Evolutionary conservation across 345 rosid genomes (phyloP).

Genomic region (Citrus unshiu): DNA sequence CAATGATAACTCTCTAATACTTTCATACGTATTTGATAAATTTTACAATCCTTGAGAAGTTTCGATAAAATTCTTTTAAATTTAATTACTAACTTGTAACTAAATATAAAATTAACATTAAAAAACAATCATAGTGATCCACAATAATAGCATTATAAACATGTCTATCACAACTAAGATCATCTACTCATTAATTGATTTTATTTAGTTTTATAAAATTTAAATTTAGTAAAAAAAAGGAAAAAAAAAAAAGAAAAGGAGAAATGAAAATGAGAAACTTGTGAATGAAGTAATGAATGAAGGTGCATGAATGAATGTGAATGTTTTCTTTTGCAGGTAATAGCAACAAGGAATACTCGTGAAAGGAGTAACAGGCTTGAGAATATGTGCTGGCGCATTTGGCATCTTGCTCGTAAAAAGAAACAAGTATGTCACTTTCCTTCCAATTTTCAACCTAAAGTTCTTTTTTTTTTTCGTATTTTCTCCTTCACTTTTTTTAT

Average conservation of each 20-base stretch:
- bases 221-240: not conserved
- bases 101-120: no score
- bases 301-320: constrained; percentile 14
- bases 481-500: not conserved
- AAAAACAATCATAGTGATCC: no score
- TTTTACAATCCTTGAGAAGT: not conserved
- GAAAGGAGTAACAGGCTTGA: constrained; percentile 86
- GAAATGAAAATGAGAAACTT: constrained; percentile 5
- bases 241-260: not conserved
- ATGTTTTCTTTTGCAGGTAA: constrained; percentile 49
- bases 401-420: constrained; percentile 93
- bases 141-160: no score
- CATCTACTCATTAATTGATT: no score
- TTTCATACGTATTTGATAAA: not conserved
- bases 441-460: not conserved
- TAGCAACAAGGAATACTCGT: constrained; percentile 90
- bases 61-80: not conserved
- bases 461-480: not conserved
- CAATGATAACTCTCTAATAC: not conserved
- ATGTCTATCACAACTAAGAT: no score
- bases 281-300: constrained; percentile 1
- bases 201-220: not conserved
- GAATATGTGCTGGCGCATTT: constrained; percentile 95
- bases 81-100: no score
- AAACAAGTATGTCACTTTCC: constrained; percentile 51